phyloP scores from a whole-genome alignment of 164 flowering plant genomes.

The Platanus orientalis region DNA sequence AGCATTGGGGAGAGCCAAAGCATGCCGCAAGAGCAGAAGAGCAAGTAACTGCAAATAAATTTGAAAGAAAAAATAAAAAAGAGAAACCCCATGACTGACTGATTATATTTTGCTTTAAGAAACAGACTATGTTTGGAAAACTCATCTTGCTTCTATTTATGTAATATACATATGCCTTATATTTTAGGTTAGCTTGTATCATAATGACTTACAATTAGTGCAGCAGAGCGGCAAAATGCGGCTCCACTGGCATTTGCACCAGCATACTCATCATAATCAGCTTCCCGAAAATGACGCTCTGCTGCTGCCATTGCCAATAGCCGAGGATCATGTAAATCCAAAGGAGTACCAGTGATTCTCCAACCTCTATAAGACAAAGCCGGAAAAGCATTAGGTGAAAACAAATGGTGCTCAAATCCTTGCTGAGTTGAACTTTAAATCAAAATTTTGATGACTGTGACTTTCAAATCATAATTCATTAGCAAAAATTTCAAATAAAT shows the following conservation, averaged over 20 bases:
- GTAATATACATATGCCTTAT: neutral
- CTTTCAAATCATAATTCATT: neutral
- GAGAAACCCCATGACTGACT: too few relatives aligned
- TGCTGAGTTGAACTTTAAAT: too few relatives aligned
- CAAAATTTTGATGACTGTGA: neutral
- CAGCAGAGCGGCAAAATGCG: slow-evolving; percentile 92
- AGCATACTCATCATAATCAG: slow-evolving; percentile 88
- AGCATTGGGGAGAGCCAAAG: slow-evolving; percentile 39
- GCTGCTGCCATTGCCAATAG: slow-evolving; percentile 95
- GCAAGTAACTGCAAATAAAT: slow-evolving; percentile 56
- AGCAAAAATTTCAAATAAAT: neutral
- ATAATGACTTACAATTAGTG: slow-evolving; percentile 61
- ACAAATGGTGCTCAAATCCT: too few relatives aligned
- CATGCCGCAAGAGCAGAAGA: slow-evolving; percentile 73
- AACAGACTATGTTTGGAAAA: too few relatives aligned
- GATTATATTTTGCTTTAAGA: too few relatives aligned
- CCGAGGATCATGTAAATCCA: slow-evolving; percentile 80
- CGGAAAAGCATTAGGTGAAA: neutral
- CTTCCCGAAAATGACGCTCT: slow-evolving; percentile 70
- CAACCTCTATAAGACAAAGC: slow-evolving; percentile 64
- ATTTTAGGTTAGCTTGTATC: neutral
- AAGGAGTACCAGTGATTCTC: slow-evolving; percentile 76
- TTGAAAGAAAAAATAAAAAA: too few relatives aligned
- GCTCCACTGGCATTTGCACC: slow-evolving; percentile 82
- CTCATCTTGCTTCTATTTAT: too few relatives aligned